A percentile compares a stretch with the other conserved stretches of the same genome.
These are phyloP conservation scores for Boletus tylopilopsis DNA, from an alignment of 768 basidiomycete species.

Conservation along the genomic window DNA sequence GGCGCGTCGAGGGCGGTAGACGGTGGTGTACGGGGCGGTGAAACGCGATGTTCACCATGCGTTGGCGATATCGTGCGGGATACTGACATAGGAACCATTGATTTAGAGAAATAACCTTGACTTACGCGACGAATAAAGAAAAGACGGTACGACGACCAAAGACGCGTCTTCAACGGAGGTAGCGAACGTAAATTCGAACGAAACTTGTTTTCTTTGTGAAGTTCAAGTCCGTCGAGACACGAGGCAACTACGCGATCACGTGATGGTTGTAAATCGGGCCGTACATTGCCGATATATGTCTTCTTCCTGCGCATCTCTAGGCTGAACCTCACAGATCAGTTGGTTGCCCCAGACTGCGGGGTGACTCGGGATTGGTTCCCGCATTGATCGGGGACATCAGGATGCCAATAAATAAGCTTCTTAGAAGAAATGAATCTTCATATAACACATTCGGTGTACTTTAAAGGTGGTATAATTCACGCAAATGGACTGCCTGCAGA, in stretches of 20 bases:
- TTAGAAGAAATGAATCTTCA: no score
- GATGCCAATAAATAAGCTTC: no score
- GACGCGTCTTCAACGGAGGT: constrained; percentile 19
- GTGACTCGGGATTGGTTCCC: no score
- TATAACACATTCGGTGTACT: no score
- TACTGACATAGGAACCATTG: constrained; percentile 21
- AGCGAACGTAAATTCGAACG: constrained; percentile 11
- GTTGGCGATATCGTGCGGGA: constrained; percentile 28
- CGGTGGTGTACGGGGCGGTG: constrained; percentile 31
- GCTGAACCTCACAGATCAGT: no score
- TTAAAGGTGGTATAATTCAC: no score
- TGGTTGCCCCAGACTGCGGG: no score
- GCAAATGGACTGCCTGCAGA: no score
- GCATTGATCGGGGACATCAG: no score
- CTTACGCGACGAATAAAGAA: constrained; percentile 2
- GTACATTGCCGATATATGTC: no score
- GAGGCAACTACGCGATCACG: constrained; percentile 35
- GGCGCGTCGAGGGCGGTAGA: constrained; percentile 26
- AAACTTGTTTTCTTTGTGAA: constrained; percentile 28
- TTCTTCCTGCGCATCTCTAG: no score
- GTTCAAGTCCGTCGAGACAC: constrained; percentile 20
- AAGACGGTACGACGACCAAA: constrained; percentile 3
- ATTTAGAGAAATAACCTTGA: constrained; percentile 5
- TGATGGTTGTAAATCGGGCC: constrained; percentile 27
- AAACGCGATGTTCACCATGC: constrained; percentile 28